Evolutionary conservation across 2,329 filamentous ascomycete species (phyloP).

Genomic region (Aspergillus ibericus): DNA sequence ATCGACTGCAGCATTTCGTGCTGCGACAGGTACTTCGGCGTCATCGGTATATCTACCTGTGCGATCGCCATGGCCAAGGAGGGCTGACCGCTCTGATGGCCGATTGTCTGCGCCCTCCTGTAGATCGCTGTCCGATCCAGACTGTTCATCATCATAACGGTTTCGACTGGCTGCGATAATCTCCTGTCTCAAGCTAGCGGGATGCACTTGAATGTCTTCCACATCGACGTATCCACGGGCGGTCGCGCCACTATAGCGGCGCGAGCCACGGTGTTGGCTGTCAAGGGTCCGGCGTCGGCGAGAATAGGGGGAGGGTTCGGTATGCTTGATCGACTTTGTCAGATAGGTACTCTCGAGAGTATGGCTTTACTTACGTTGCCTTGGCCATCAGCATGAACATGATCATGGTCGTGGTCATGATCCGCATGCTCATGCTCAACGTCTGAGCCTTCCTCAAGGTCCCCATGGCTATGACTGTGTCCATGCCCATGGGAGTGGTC

Average conservation of each 20-base stretch:
- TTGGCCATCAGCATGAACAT: conserved; percentile 47
- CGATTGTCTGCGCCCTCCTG: conserved; percentile 50
- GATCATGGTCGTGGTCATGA: conserved; percentile 43
- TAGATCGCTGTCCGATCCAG: conserved; percentile 58
- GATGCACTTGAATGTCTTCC: conserved; percentile 77
- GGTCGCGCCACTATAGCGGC: conserved; percentile 55
- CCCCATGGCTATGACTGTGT: conserved; percentile 53
- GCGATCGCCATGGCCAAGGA: conserved; percentile 46
- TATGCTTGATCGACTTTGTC: conserved; percentile 27
- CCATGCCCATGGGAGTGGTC: conserved; percentile 87
- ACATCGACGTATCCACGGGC: conserved; percentile 57
- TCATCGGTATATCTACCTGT: conserved; percentile 36
- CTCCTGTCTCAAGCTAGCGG: conserved; percentile 84
- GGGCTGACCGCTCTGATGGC: conserved; percentile 45
- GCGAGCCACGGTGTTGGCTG: conserved; percentile 28
- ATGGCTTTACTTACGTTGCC: conserved; percentile 6
- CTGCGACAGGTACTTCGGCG: conserved; percentile 15
- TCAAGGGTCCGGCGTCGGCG: conserved; percentile 32
- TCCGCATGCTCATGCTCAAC: conserved; percentile 45
- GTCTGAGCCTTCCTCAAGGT: conserved; percentile 49
- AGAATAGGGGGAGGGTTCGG: conserved; percentile 30
- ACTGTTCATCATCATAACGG: conserved; percentile 56
- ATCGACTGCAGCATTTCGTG: conserved; percentile 15
- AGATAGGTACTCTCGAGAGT: not conserved
- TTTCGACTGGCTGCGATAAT: conserved; percentile 82